Evolutionary conservation across 192 early-diverging fungal genomes (phyloP), one percentile per base, ranked within the genome.

Genomic region (Mortierella antarctica): DNA sequence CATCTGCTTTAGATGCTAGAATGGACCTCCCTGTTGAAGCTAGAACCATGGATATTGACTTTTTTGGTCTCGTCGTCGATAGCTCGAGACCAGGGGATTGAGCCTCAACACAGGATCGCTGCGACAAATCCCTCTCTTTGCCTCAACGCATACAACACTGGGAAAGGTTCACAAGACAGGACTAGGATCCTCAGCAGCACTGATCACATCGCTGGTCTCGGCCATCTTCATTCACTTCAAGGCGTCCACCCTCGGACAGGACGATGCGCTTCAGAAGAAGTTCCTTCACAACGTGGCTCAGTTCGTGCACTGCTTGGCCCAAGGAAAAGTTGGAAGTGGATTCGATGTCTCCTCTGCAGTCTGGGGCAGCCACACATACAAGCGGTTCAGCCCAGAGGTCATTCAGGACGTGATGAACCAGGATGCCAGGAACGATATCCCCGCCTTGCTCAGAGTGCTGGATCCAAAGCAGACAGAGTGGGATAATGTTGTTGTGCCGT

Each of bases 241-340:
- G 11, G 86, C 88, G 1, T 74, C 42, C 60, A n/a, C 57, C 41
- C 48, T 56, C 54, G 11, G 9, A 9, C 63, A 71, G 40, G 56
- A 57, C 5, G 70, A 64, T 4, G 21, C 42, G 55, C 41, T 58
- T 4, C 86, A 87, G 75, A 50, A 75, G 61, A 66, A 67, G 17
- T 84, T 96, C 20, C 87, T 96, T 8, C 95, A 99, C 83, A 95
- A 96, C 67, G 62, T 92, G 4, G 93, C 98, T 0, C 98, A 99
- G 84, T 90, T 93, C 67, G 88, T 91, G 14, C 98, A 99, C 86
- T 98, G 98, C 71, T 80, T 96, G 31, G 97, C 98, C n/a, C 98
- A 99, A 71, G 98, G 98, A 57, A 99, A 99, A 75, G 91, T 99
- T 52, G 98, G 98, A 2, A 92, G 90, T 54, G 98, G 98, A 13